phyloP scores from a whole-genome alignment of 1,139 yeast species.

The Yamadazyma spencermartinsiae region DNA sequence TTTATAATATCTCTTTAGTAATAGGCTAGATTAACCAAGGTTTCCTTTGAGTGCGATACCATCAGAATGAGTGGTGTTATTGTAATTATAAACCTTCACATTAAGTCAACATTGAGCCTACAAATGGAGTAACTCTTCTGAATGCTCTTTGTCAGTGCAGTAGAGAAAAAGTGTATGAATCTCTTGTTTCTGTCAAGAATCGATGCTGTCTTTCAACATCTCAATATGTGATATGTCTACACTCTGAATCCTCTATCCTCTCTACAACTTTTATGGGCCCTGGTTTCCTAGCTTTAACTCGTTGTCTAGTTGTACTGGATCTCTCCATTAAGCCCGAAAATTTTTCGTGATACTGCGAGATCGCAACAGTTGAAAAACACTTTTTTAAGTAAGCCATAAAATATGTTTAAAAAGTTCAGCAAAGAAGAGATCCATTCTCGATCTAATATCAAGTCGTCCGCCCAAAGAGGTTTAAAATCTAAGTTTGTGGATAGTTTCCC shows the following conservation, averaged over 20 bases:
- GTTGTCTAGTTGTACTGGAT: too few relatives aligned
- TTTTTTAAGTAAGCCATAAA: background rate
- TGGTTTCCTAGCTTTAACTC: too few relatives aligned
- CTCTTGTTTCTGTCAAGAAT: too few relatives aligned
- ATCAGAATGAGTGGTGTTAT: conserved; percentile 57
- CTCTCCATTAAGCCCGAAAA: too few relatives aligned
- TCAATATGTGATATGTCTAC: background rate
- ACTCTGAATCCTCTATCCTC: background rate
- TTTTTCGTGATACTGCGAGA: conserved; percentile 1
- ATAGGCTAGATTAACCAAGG: conserved; percentile 61
- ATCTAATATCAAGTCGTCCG: conserved; percentile 89
- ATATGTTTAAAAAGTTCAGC: conserved; percentile 69
- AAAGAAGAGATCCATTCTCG: conserved; percentile 88
- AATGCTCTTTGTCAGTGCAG: too few relatives aligned
- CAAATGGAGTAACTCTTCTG: too few relatives aligned
- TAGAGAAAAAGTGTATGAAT: too few relatives aligned
- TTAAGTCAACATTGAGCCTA: conserved; percentile 7
- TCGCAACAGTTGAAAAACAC: background rate
- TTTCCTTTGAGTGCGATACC: conserved; percentile 77
- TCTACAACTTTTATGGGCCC: background rate
- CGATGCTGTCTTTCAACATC: background rate
- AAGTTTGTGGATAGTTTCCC: conserved; percentile 76
- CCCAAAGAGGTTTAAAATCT: conserved; percentile 78
- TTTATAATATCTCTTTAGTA: conserved; percentile 22
- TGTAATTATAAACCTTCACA: conserved; percentile 75